Conservation (phyloP, 305 asterid genomes). For the Solanum hybrid region DNA sequence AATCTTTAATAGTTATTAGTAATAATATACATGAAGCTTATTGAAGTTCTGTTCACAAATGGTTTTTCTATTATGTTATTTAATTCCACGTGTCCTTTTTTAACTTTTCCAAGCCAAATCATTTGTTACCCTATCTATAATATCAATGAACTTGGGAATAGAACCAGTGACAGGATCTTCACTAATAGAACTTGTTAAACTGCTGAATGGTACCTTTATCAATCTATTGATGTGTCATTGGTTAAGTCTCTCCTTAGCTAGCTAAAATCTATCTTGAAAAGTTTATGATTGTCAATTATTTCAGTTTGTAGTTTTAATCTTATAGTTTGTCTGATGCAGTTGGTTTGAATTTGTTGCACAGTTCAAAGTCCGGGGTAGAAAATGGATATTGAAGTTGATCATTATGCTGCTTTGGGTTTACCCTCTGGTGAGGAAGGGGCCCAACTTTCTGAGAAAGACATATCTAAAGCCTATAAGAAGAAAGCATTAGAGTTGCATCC, state of each 20-base stretch:
- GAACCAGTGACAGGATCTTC: not conserved
- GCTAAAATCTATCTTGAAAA: not conserved
- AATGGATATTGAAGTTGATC: conserved; percentile 67
- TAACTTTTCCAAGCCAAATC: not conserved
- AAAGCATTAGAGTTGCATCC: conserved; percentile 85
- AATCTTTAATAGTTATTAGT: not conserved
- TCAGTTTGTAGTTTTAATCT: not conserved
- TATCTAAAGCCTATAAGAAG: conserved; percentile 54
- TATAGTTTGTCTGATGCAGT: not conserved
- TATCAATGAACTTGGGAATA: not conserved
- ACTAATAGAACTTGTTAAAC: not conserved
- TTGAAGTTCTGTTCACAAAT: not conserved
- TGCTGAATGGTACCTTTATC: not conserved
- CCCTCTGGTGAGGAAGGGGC: conserved; percentile 81
- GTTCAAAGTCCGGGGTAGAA: not conserved
- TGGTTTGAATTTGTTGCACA: not conserved
- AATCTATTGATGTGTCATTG: not conserved
- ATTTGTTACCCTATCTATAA: not conserved
- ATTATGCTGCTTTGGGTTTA: conserved; percentile 61
- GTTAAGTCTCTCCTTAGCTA: not conserved
- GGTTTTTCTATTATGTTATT: not conserved
- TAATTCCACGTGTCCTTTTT: not conserved
- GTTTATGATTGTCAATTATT: not conserved
- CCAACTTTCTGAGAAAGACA: conserved; percentile 63
- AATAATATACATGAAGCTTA: not conserved